Percentiles rank a stretch among this genome's conserved stretches.
Evolutionary conservation across 768 basidiomycete species (phyloP).

Genomic region (Tephrocybe rancida): DNA sequence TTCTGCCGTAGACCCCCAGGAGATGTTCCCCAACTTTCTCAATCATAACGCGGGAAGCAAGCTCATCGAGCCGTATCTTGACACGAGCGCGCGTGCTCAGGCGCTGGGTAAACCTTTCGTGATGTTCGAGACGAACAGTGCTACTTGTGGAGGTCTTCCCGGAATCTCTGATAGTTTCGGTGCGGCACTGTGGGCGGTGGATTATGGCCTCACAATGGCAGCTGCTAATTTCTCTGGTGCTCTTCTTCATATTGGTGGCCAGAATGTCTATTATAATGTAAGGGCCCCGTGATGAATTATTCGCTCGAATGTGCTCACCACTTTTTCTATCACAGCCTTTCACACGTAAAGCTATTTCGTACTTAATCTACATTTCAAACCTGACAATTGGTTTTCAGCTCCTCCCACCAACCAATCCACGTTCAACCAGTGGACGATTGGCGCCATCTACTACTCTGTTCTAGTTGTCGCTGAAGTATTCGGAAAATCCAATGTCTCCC

Average conservation of each 20-base stretch:
- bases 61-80: conserved; percentile 54
- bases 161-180: conserved; percentile 66
- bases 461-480: conserved; percentile 72
- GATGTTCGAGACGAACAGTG: conserved; percentile 75
- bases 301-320: conserved; percentile 22
- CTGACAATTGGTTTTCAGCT: conserved; percentile 21
- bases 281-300: conserved; percentile 20
- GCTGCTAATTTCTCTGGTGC: conserved; percentile 57
- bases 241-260: conserved; percentile 64
- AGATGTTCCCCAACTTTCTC: conserved; percentile 56
- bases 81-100: conserved; percentile 48
- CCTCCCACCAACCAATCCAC: conserved; percentile 56
- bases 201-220: conserved; percentile 67
- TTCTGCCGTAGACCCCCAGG: conserved; percentile 40
- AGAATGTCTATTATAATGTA: conserved; percentile 70
- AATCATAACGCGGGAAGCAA: conserved; percentile 55
- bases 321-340: conserved; percentile 50
- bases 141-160: conserved; percentile 68
- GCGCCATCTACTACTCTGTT: conserved; percentile 73
- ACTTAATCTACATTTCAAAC: neutral
- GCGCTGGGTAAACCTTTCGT: conserved; percentile 49
- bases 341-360: conserved; percentile 43
- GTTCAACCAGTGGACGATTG: conserved; percentile 72
- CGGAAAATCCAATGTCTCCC: conserved; percentile 63
- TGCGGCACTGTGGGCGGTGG: conserved; percentile 67